Conservation (phyloP, 1,284 basidiomycete species). For the Irpex rosettiformis region DNA sequence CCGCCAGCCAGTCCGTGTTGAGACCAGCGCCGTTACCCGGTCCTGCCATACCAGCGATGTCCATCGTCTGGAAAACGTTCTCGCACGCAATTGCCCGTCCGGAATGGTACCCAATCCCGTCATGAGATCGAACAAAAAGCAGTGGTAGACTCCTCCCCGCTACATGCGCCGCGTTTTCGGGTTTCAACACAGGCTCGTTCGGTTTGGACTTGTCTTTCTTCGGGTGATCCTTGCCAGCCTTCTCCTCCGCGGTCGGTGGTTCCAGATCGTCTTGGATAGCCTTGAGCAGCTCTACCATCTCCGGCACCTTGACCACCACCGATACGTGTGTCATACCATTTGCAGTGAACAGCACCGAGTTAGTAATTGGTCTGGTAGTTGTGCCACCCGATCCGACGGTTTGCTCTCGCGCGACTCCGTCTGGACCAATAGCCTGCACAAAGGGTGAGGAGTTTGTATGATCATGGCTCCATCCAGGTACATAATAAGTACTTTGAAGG, state of each 20-base stretch:
- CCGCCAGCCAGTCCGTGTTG: constrained; percentile 51
- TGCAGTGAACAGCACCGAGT: constrained; percentile 7
- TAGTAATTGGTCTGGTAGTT: neutral
- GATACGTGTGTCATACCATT: constrained; percentile 61
- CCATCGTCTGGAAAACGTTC: constrained; percentile 70
- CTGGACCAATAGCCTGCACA: constrained; percentile 25
- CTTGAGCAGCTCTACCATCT: constrained; percentile 66
- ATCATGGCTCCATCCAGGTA: neutral
- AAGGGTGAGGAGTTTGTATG: constrained; percentile 54
- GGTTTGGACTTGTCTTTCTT: constrained; percentile 16
- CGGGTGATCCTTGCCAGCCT: constrained; percentile 5
- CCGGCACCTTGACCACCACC: constrained; percentile 76
- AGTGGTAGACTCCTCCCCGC: constrained; percentile 63
- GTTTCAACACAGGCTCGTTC: constrained; percentile 15
- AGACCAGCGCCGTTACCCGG: constrained; percentile 1
- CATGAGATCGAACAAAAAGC: constrained; percentile 69
- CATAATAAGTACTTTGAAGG: constrained; percentile 31
- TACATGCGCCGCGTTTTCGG: constrained; percentile 28
- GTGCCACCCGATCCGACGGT: neutral
- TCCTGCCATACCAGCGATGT: constrained; percentile 34
- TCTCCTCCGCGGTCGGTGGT: constrained; percentile 37
- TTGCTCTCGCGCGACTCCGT: constrained; percentile 12
- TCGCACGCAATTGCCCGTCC: constrained; percentile 81
- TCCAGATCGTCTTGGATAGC: constrained; percentile 67
- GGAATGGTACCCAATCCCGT: constrained; percentile 82